phyloP scores from a whole-genome alignment of 2,329 filamentous ascomycete genomes.

The Ophiocordyceps camponoti-saundersi region DNA sequence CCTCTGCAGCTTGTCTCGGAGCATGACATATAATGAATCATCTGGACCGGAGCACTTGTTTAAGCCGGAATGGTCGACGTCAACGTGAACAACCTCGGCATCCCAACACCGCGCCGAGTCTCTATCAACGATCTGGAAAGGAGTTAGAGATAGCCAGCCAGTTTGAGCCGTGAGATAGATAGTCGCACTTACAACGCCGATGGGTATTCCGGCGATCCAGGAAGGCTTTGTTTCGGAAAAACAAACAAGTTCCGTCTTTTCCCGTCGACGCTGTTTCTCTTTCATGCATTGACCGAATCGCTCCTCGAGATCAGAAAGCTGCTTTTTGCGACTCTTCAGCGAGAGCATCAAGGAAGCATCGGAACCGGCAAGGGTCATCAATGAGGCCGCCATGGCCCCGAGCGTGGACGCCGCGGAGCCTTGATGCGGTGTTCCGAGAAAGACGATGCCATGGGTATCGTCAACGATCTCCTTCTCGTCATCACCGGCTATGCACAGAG shows the following conservation, averaged over 20 bases:
- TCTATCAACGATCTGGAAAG: slow-evolving; percentile 2
- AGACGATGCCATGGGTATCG: slow-evolving; percentile 4
- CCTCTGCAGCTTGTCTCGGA: not conserved
- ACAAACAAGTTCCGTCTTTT: slow-evolving; percentile 1
- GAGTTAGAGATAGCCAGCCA: not conserved
- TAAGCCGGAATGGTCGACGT: slow-evolving; percentile 6
- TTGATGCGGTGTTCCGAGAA: slow-evolving; percentile 6
- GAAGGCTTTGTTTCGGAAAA: slow-evolving; percentile 7
- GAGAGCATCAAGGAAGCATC: slow-evolving; percentile 2
- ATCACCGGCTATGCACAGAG: not conserved
- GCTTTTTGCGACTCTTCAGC: slow-evolving; percentile 1
- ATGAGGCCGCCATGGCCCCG: slow-evolving; percentile 1
- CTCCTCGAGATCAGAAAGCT: slow-evolving; percentile 1
- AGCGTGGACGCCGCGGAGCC: slow-evolving; percentile 3
- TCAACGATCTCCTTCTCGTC: slow-evolving; percentile 3
- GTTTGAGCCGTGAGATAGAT: not conserved
- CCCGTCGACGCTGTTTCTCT: not conserved
- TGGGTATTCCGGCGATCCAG: slow-evolving; percentile 1
- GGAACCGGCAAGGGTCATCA: slow-evolving; percentile 4
- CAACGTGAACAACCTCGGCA: not conserved
- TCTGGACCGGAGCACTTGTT: slow-evolving; percentile 4
- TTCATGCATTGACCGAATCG: not conserved
- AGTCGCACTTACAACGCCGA: slow-evolving; percentile 4
- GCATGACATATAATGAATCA: slow-evolving; percentile 1
- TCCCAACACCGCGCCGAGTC: slow-evolving; percentile 2